Percentiles rank a stretch among this genome's conserved stretches.
These are phyloP conservation scores for Ulmus americana DNA, from an alignment of 331 rosid species.

Conservation along the genomic window DNA sequence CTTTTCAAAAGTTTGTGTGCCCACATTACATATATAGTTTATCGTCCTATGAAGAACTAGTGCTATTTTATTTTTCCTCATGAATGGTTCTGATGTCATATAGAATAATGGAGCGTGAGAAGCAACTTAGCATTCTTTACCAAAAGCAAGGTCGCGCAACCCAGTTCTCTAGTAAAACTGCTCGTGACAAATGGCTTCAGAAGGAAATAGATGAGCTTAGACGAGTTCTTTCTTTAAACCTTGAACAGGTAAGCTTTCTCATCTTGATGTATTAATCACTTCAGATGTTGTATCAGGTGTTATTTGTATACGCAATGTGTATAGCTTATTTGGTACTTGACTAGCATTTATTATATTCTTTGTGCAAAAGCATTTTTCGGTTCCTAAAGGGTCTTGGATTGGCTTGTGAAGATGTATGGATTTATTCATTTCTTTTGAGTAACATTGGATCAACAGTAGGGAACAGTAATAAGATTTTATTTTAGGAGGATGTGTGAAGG, in stretches of 20 bases:
- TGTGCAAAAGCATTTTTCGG: too few species aligned
- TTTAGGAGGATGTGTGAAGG: too few species aligned
- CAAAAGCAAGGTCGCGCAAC: conserved; percentile 98
- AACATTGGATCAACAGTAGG: too few species aligned
- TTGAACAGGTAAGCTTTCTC: conserved; percentile 54
- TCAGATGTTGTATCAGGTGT: too few species aligned
- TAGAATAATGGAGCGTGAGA: conserved; percentile 96
- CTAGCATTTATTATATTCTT: too few species aligned
- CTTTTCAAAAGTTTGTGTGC: not conserved
- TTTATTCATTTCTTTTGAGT: too few species aligned
- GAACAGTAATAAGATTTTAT: too few species aligned
- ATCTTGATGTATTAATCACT: too few species aligned
- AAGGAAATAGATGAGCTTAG: conserved; percentile 84
- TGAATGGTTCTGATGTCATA: conserved; percentile 12
- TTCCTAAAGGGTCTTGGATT: too few species aligned
- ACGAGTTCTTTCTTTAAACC: conserved; percentile 68
- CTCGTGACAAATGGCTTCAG: conserved; percentile 97
- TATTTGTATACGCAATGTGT: too few species aligned
- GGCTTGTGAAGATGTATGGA: too few species aligned
- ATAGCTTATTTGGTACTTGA: too few species aligned
- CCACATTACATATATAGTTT: conserved; percentile 8
- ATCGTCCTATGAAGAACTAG: conserved; percentile 4
- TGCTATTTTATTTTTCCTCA: conserved; percentile 19
- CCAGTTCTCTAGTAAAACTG: conserved; percentile 91
- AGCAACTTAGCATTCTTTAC: conserved; percentile 92